phyloP scores from a whole-genome alignment of 345 rosid genomes.

The Eutrema japonicum region DNA sequence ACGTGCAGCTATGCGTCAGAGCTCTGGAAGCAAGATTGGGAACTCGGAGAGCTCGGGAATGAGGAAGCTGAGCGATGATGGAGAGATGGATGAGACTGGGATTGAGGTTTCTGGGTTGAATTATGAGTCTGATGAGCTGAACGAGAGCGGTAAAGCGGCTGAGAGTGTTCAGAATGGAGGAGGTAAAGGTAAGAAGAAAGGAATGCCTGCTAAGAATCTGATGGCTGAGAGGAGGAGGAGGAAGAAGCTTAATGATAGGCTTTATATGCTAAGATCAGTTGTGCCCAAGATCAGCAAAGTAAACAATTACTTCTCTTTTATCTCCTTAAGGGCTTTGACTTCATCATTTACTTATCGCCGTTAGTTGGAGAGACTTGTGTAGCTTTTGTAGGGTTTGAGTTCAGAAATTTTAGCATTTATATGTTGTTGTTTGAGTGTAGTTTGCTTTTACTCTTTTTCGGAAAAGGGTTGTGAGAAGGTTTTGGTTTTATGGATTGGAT shows the following conservation, averaged over 20 bases:
- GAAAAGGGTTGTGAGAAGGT: no score
- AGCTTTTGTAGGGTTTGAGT: not conserved
- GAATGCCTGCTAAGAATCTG: slow-evolving; percentile 91
- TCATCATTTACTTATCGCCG: not conserved
- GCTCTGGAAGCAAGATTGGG: slow-evolving; percentile 53
- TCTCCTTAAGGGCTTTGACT: slow-evolving; percentile 6
- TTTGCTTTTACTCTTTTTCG: no score
- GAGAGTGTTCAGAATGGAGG: slow-evolving; percentile 59
- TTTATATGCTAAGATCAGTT: slow-evolving; percentile 96
- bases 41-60: slow-evolving; percentile 58
- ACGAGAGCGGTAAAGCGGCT: slow-evolving; percentile 48
- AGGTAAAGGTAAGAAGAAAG: slow-evolving; percentile 81
- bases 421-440: not conserved
- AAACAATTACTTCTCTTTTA: slow-evolving; percentile 26
- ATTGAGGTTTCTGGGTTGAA: slow-evolving; percentile 69
- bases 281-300: slow-evolving; percentile 99
- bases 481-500: slow-evolving; percentile 20
- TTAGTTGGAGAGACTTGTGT: not conserved
- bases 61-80: slow-evolving; percentile 49
- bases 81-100: slow-evolving; percentile 58
- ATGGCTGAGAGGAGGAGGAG: slow-evolving; percentile 97
- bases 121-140: slow-evolving; percentile 77
- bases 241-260: slow-evolving; percentile 98
- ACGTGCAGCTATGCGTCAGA: slow-evolving; percentile 70
- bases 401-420: not conserved